A percentile compares a stretch with the other conserved stretches of the same genome.
These are phyloP conservation scores for Mortierella sp. DNA, from an alignment of 371 early-diverging fungal species.

Conservation along the genomic window DNA sequence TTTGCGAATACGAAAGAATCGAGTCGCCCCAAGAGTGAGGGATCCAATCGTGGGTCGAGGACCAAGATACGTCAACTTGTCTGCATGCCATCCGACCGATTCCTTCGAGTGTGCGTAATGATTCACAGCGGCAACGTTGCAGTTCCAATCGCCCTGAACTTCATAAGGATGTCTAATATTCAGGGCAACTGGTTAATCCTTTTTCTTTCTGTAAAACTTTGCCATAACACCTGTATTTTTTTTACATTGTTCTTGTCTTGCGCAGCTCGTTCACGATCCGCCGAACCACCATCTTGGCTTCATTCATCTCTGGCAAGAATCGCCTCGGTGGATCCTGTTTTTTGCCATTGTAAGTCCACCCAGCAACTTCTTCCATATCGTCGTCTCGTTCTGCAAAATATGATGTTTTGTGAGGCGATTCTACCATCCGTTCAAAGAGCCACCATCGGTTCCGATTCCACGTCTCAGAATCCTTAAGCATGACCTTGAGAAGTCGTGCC, in stretches of 20 bases:
- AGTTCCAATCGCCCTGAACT: constrained; percentile 52
- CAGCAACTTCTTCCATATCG: constrained; percentile 39
- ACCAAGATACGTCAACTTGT: constrained; percentile 66
- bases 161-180: constrained; percentile 51
- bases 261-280: constrained; percentile 46
- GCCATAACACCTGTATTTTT: too few relatives aligned
- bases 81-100: constrained; percentile 60
- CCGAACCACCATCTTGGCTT: constrained; percentile 48
- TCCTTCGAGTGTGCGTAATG: constrained; percentile 57
- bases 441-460: constrained; percentile 57
- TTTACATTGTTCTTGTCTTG: constrained; percentile 35
- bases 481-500: constrained; percentile 29
- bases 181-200: too few relatives aligned
- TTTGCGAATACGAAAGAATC: constrained; percentile 66
- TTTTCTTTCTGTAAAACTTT: too few relatives aligned
- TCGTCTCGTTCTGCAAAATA: constrained; percentile 42
- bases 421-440: constrained; percentile 57
- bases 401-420: constrained; percentile 54
- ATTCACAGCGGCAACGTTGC: constrained; percentile 59
- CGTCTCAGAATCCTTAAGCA: constrained; percentile 51
- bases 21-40: constrained; percentile 66
- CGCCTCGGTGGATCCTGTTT: constrained; percentile 29
- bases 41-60: constrained; percentile 70
- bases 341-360: constrained; percentile 54
- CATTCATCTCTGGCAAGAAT: constrained; percentile 52